Evolutionary conservation across 768 basidiomycete genomes (phyloP).

Genomic region (Rhodotorula diobovata): DNA sequence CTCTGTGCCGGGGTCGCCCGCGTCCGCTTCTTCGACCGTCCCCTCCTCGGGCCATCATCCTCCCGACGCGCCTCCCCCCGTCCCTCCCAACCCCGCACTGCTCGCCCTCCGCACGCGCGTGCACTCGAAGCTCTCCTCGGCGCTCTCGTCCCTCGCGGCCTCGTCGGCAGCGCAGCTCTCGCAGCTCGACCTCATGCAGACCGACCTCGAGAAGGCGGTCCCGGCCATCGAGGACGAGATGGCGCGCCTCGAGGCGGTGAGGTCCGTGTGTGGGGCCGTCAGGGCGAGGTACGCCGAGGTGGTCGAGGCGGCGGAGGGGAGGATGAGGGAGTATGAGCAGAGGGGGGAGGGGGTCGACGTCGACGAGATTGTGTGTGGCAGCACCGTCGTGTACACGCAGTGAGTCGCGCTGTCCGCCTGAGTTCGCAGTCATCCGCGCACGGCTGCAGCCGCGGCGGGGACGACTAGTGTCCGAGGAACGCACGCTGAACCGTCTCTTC

Average conservation of each 20-base stretch:
- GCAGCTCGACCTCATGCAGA: conserved; percentile 66
- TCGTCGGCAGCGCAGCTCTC: conserved; percentile 54
- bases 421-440: not conserved
- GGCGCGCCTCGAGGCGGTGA: conserved; percentile 85
- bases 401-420: conserved; percentile 50
- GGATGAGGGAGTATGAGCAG: conserved; percentile 68
- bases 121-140: conserved; percentile 66
- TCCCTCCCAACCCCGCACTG: conserved; percentile 85
- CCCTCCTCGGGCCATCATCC: not conserved
- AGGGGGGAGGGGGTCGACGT: conserved; percentile 81
- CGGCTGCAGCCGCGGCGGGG: too few species aligned
- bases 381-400: conserved; percentile 96
- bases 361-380: conserved; percentile 93
- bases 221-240: conserved; percentile 96
- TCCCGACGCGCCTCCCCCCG: conserved; percentile 56
- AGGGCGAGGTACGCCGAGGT: conserved; percentile 61
- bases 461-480: not conserved
- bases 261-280: conserved; percentile 80
- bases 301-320: conserved; percentile 65
- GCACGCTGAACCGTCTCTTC: not conserved
- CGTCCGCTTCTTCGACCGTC: not conserved
- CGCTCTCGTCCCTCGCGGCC: conserved; percentile 55
- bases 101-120: conserved; percentile 72
- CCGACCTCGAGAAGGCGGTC: conserved; percentile 79
- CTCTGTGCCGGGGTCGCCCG: not conserved